Evolutionary conservation across 164 flowering plant species (phyloP).

Genomic region (Houttuynia cordata): DNA sequence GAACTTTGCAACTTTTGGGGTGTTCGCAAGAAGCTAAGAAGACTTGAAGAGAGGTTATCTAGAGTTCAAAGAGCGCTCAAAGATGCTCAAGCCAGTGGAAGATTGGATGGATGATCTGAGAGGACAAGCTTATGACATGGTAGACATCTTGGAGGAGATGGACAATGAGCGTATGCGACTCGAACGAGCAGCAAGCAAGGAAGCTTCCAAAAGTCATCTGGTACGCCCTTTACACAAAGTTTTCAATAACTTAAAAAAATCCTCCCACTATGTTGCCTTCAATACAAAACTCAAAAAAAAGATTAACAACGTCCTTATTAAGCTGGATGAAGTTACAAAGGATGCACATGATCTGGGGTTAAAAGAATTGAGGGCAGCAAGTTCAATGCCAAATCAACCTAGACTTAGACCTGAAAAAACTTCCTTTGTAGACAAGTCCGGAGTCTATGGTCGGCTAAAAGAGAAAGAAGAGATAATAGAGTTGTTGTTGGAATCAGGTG

Average conservation of each 20-base stretch:
- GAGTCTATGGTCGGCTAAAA: no score
- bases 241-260: background rate
- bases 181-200: background rate
- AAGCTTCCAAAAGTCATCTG: background rate
- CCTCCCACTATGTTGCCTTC: no score
- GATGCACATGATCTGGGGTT: no score
- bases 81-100: background rate
- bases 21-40: background rate
- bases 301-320: no score
- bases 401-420: no score
- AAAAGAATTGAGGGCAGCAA: no score
- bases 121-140: background rate
- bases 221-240: background rate
- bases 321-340: no score
- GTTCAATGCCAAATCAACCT: no score
- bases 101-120: background rate
- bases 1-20: background rate
- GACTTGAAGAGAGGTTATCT: background rate
- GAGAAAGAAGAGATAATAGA: no score
- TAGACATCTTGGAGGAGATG: background rate
- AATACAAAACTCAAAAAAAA: no score
- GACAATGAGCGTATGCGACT: background rate
- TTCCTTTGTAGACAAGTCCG: no score
- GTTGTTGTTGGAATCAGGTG: no score
- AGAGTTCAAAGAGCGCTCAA: background rate